A percentile compares a stretch with the other conserved stretches of the same genome.
phyloP scores from a whole-genome alignment of 352 stramenopile genomes.

The Phytophthora niederhauseri region DNA sequence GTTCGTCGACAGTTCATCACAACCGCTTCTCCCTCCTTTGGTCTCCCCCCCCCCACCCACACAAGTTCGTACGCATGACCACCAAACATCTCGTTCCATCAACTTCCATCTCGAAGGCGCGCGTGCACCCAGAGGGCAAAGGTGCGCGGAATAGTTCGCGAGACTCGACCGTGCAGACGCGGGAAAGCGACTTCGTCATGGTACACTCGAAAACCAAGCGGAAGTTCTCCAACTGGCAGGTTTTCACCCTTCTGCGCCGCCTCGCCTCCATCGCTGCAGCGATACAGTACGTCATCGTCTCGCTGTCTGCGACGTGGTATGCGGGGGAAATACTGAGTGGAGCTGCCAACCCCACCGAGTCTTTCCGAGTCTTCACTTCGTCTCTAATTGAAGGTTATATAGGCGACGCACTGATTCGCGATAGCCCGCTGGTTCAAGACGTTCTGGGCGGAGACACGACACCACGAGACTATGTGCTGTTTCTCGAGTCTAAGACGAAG shows the following conservation, averaged over 20 bases:
- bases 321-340: slow-evolving; percentile 17
- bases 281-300: slow-evolving; percentile 32
- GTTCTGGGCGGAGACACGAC: slow-evolving; percentile 22
- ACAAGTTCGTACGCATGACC: too few species aligned
- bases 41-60: too few species aligned
- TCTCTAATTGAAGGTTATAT: slow-evolving; percentile 30
- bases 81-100: not conserved
- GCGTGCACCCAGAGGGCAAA: not conserved
- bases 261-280: slow-evolving; percentile 23
- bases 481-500: slow-evolving; percentile 23
- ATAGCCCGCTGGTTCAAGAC: slow-evolving; percentile 30
- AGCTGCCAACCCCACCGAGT: slow-evolving; percentile 8
- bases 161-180: too few species aligned
- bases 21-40: too few species aligned
- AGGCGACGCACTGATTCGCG: slow-evolving; percentile 20
- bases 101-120: not conserved
- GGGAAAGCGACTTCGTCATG: not conserved
- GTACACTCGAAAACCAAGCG: not conserved
- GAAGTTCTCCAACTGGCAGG: not conserved
- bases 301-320: slow-evolving; percentile 15
- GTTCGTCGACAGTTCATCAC: too few species aligned
- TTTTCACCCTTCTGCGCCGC: slow-evolving; percentile 22
- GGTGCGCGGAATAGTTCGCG: not conserved
- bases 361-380: not conserved
- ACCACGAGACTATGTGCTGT: slow-evolving; percentile 30